Evolutionary conservation across 345 rosid species (phyloP).

Genomic region (Populus alba): DNA sequence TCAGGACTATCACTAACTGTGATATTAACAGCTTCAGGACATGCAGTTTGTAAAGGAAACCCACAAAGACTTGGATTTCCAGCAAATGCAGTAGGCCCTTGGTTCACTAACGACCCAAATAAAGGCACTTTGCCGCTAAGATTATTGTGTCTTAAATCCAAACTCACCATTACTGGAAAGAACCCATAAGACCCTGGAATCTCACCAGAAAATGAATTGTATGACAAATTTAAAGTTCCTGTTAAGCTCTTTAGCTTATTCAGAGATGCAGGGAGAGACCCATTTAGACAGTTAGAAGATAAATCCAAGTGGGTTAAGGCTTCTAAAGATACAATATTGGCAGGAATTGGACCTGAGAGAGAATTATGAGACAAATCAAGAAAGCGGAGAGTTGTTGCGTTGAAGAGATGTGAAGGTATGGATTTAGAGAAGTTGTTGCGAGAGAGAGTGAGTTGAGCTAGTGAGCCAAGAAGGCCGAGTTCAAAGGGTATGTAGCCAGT

Average conservation of each 20-base stretch:
- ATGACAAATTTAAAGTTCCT: constrained; percentile 77
- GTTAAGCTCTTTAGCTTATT: constrained; percentile 50
- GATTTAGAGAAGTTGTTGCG: constrained; percentile 63
- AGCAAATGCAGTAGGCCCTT: constrained; percentile 92
- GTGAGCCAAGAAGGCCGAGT: constrained; percentile 70
- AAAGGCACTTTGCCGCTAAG: constrained; percentile 82
- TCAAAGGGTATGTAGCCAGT: constrained; percentile 88
- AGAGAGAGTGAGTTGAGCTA: constrained; percentile 53
- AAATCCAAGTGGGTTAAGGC: constrained; percentile 62
- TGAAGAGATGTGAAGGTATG: constrained; percentile 61
- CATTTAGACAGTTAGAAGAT: constrained; percentile 66
- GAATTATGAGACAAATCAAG: constrained; percentile 76
- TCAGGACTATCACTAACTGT: constrained; percentile 39
- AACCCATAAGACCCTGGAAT: constrained; percentile 69
- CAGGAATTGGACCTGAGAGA: constrained; percentile 61
- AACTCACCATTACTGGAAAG: constrained; percentile 70
- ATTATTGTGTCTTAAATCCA: constrained; percentile 79
- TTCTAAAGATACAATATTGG: constrained; percentile 42
- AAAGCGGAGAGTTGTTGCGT: constrained; percentile 44
- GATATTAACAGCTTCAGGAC: constrained; percentile 56
- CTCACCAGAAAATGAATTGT: constrained; percentile 61
- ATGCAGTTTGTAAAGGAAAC: constrained; percentile 63
- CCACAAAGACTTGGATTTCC: constrained; percentile 86
- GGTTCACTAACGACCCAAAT: constrained; percentile 78
- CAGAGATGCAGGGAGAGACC: constrained; percentile 68